Conservation (phyloP, 495 filamentous ascomycete genomes). For the Melanomma pulvis-pyrius region DNA sequence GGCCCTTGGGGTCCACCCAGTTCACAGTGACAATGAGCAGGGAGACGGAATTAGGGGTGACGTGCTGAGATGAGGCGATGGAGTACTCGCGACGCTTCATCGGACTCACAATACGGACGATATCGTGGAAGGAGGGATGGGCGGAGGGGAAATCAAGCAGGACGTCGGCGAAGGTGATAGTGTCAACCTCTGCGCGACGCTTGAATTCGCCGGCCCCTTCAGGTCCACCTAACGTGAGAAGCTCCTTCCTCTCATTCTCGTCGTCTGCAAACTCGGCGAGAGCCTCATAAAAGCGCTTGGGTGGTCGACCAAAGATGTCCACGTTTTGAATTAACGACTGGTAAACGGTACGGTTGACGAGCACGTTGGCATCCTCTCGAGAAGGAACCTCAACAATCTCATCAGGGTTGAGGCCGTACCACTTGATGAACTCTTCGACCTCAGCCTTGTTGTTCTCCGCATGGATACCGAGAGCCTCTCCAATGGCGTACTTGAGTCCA, state of each 20-base stretch:
- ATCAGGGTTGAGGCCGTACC: constrained; percentile 79
- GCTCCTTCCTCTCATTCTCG: constrained; percentile 75
- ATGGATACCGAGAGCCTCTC: constrained; percentile 96
- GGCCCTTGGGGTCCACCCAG: constrained; percentile 87
- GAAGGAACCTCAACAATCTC: constrained; percentile 88
- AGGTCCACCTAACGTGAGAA: constrained; percentile 74
- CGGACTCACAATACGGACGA: constrained; percentile 83
- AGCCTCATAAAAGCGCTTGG: constrained; percentile 95
- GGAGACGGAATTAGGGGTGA: constrained; percentile 81
- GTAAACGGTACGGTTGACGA: constrained; percentile 91
- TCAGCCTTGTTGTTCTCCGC: constrained; percentile 83
- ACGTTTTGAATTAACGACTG: constrained; percentile 91
- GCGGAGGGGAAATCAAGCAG: constrained; percentile 86
- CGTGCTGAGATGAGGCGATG: constrained; percentile 93
- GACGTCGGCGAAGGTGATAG: constrained; percentile 87
- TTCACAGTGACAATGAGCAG: constrained; percentile 97
- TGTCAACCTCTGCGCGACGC: constrained; percentile 89
- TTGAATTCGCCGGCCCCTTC: constrained; percentile 95
- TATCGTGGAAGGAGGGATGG: constrained; percentile 85
- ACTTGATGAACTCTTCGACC: constrained; percentile 82
- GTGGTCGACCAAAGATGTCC: constrained; percentile 94
- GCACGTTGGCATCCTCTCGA: constrained; percentile 72
- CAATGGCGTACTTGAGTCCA: constrained; percentile 92
- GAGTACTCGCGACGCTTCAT: constrained; percentile 98
- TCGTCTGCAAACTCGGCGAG: constrained; percentile 85